A percentile compares a stretch with the other conserved stretches of the same genome.
These are phyloP conservation scores for Sarocladium brachiariae DNA, from an alignment of 2,329 filamentous ascomycete species.

Conservation along the genomic window DNA sequence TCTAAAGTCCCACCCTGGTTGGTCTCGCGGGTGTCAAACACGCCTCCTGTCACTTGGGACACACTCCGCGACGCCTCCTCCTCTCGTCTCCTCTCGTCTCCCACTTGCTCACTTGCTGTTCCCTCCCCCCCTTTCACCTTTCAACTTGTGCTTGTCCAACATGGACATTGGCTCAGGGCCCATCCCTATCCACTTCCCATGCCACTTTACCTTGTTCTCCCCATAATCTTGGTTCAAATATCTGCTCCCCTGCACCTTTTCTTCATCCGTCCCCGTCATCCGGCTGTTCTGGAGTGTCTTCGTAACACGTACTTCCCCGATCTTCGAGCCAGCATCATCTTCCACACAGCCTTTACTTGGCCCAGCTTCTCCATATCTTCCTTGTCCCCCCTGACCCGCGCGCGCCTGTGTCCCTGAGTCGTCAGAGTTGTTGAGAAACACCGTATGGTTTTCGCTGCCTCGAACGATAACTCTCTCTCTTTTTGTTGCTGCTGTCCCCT, in stretches of 20 bases:
- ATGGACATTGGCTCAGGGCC: conserved; percentile 6
- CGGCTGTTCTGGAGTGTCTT: conserved; percentile 9
- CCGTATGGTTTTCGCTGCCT: conserved; percentile 1
- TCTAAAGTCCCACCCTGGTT: neutral
- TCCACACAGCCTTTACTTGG: neutral
- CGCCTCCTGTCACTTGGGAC: conserved; percentile 9
- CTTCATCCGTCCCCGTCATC: conserved; percentile 17
- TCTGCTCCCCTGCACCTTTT: conserved; percentile 17
- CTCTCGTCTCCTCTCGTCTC: neutral
- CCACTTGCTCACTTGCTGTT: neutral
- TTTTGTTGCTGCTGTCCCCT: neutral
- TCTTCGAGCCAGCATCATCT: conserved; percentile 4
- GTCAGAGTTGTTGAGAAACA: neutral
- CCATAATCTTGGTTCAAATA: conserved; percentile 21
- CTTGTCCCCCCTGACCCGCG: neutral
- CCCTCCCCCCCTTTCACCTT: conserved; percentile 1
- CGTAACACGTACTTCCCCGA: conserved; percentile 6
- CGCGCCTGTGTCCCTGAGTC: neutral
- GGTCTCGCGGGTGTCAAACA: conserved; percentile 9
- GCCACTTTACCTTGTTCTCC: conserved; percentile 16
- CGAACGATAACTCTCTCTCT: neutral
- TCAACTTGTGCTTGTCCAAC: neutral
- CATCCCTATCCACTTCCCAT: conserved; percentile 17
- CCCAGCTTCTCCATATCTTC: conserved; percentile 3
- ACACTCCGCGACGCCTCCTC: neutral